phyloP scores from a whole-genome alignment of 345 rosid species.

The Melaleuca quinquenervia region DNA sequence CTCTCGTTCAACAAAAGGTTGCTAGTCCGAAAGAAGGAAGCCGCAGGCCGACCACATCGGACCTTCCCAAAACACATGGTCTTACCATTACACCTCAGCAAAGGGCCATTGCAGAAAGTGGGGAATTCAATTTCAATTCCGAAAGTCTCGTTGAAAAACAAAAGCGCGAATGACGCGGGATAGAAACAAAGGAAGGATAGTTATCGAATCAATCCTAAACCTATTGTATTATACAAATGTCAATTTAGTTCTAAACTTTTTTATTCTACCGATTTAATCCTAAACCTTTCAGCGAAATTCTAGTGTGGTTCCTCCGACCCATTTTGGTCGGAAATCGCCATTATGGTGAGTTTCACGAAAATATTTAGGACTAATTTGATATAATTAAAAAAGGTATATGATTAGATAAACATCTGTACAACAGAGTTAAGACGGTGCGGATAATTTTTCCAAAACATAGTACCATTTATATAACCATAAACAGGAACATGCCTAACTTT shows the following conservation, averaged over 20 bases:
- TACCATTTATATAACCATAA: too few relatives aligned
- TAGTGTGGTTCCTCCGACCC: too few relatives aligned
- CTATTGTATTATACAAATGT: background rate
- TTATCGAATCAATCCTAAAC: background rate
- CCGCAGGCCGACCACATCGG: background rate
- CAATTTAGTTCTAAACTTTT: background rate
- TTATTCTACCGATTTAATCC: background rate
- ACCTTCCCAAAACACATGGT: background rate
- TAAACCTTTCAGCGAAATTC: fast-evolving
- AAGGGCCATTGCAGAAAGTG: background rate
- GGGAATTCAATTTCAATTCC: background rate
- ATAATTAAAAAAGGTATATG: background rate
- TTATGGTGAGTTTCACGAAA: too few relatives aligned
- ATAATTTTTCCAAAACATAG: background rate
- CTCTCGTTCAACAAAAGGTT: background rate
- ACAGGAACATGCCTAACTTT: background rate
- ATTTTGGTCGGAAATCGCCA: too few relatives aligned
- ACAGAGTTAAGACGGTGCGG: too few relatives aligned
- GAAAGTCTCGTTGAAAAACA: background rate
- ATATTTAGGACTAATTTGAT: background rate
- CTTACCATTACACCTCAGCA: background rate
- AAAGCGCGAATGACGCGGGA: background rate
- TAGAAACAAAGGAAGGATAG: background rate
- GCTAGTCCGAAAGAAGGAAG: background rate
- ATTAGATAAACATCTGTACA: too few relatives aligned